Evolutionary conservation across 2,329 filamentous ascomycete species (phyloP).

Genomic region (Exophiala alcalophila): DNA sequence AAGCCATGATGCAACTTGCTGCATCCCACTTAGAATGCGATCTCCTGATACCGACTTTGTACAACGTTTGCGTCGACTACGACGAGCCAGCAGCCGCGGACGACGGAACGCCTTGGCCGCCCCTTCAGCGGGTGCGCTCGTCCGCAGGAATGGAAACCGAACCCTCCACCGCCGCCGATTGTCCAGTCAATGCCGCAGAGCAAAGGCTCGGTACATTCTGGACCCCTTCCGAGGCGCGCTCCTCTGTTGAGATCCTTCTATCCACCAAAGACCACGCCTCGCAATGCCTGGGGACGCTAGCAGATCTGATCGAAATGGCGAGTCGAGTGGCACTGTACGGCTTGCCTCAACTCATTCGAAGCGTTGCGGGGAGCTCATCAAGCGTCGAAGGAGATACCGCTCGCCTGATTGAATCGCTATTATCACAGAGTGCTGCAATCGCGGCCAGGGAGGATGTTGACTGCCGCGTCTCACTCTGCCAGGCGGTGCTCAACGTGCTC

Average conservation of each 20-base stretch:
- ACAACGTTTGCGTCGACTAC: slow-evolving; percentile 29
- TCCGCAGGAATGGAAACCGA: slow-evolving; percentile 1
- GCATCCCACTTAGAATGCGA: slow-evolving; percentile 17
- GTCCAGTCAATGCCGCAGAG: slow-evolving; percentile 25
- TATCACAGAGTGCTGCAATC: slow-evolving; percentile 15
- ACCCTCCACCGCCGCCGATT: background rate
- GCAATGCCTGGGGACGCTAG: slow-evolving; percentile 13
- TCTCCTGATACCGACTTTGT: slow-evolving; percentile 26
- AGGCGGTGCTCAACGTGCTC: slow-evolving; percentile 22
- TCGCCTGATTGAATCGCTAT: slow-evolving; percentile 13
- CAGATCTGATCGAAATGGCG: slow-evolving; percentile 29
- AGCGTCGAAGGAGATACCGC: slow-evolving; percentile 5
- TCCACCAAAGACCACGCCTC: slow-evolving; percentile 2
- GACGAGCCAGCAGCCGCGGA: slow-evolving; percentile 22
- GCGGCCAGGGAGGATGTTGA: slow-evolving; percentile 12
- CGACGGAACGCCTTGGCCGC: slow-evolving; percentile 10
- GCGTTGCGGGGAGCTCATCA: slow-evolving; percentile 1
- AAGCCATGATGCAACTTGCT: slow-evolving; percentile 17
- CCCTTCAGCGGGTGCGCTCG: slow-evolving; percentile 2
- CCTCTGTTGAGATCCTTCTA: slow-evolving; percentile 22
- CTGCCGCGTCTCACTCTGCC: slow-evolving; percentile 17
- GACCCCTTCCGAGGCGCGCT: slow-evolving; percentile 5
- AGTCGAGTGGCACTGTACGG: slow-evolving; percentile 21
- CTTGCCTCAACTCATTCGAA: slow-evolving; percentile 11
- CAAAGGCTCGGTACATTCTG: slow-evolving; percentile 21